Evolutionary conservation across 768 basidiomycete species (phyloP).

Genomic region (Lactarius deliciosus): DNA sequence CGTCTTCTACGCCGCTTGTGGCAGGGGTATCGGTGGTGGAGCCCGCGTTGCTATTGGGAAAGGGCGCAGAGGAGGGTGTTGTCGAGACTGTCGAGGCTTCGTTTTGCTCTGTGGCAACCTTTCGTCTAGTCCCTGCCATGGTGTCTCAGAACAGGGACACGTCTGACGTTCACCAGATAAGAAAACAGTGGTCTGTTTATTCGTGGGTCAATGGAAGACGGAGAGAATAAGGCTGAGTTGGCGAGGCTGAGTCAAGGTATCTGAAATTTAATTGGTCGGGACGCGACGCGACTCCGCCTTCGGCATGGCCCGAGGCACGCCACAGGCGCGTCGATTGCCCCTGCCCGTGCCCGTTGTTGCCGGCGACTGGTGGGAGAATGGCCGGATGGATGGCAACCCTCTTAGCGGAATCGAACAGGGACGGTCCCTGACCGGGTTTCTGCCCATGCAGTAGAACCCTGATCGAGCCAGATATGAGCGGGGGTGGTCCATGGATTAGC

Average conservation of each 20-base stretch:
- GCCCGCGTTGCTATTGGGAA: conserved; percentile 25
- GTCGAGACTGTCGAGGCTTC: conserved; percentile 17
- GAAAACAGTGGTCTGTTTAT: conserved; percentile 23
- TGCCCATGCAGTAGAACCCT: not conserved
- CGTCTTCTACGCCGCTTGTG: conserved; percentile 26
- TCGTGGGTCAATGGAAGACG: conserved; percentile 11
- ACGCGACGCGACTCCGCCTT: conserved; percentile 10
- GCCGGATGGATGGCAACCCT: not conserved
- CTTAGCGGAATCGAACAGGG: not conserved
- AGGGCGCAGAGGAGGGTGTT: conserved; percentile 19
- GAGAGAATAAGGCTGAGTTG: conserved; percentile 1
- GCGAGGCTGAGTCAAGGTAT: not conserved
- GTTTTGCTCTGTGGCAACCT: conserved; percentile 5
- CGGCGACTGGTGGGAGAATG: not conserved
- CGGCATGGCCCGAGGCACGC: conserved; percentile 18
- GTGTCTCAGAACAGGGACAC: not conserved
- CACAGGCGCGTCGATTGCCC: conserved; percentile 23
- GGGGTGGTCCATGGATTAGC: conserved; percentile 17
- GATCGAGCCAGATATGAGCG: conserved; percentile 12
- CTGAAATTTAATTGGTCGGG: not conserved
- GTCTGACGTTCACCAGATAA: not conserved
- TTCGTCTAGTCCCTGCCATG: conserved; percentile 15
- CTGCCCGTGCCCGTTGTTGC: not conserved
- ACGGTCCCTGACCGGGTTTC: not conserved
- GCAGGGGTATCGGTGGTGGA: conserved; percentile 21